These are phyloP conservation scores for Gossypium anomalum DNA, from an alignment of 345 rosid genomes.

Conservation along the genomic window DNA sequence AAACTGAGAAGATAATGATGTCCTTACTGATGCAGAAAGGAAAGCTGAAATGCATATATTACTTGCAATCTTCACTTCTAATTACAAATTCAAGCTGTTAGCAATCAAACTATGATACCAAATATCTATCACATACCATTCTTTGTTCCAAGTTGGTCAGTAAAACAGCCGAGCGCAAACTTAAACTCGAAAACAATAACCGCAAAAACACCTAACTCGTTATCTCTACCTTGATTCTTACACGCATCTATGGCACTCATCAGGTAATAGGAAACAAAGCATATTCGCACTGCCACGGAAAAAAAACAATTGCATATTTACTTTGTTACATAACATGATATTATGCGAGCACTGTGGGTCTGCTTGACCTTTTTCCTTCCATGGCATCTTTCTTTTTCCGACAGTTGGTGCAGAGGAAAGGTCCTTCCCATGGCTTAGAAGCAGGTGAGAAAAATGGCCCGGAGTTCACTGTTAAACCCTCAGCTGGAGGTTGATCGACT, in stretches of 20 bases:
- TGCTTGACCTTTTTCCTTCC: slow-evolving; percentile 91
- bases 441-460: slow-evolving; percentile 66
- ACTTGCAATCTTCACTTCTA: slow-evolving; percentile 31
- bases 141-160: slow-evolving; percentile 34
- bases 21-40: slow-evolving; percentile 5
- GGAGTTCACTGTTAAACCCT: slow-evolving; percentile 51
- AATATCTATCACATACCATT: slow-evolving; percentile 29
- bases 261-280: slow-evolving; percentile 30
- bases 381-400: slow-evolving; percentile 95
- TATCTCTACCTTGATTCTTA: slow-evolving; percentile 40
- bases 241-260: slow-evolving; percentile 32
- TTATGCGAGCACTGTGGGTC: slow-evolving; percentile 45
- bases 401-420: slow-evolving; percentile 78
- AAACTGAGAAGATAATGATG: neutral
- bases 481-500: slow-evolving; percentile 66
- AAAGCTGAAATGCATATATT: slow-evolving; percentile 17
- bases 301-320: slow-evolving; percentile 44
- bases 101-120: slow-evolving; percentile 44
- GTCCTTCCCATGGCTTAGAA: slow-evolving; percentile 90
- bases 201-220: slow-evolving; percentile 35
- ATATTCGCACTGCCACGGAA: slow-evolving; percentile 45
- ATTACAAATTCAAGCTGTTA: slow-evolving; percentile 56
- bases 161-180: slow-evolving; percentile 38
- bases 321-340: slow-evolving; percentile 31
- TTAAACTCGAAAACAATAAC: slow-evolving; percentile 29